Base-by-base conservation (phyloP, 2,329 filamentous ascomycete species). In the Paraphoma sp. region DNA sequence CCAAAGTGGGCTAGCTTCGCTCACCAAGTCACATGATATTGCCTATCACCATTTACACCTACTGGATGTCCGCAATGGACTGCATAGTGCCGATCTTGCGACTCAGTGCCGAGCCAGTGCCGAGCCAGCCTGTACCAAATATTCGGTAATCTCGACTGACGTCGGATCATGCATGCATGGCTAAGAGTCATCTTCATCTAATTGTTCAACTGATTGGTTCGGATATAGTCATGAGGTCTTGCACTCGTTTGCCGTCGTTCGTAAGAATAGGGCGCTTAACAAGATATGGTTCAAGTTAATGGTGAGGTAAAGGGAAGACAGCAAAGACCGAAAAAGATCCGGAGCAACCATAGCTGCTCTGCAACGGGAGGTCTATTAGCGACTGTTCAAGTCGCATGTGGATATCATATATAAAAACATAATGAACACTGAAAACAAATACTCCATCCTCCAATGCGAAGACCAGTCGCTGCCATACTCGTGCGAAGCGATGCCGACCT, bases 11-110 rank as follows among this genome's bases (percentile, higher is more conserved):
- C 29, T 33, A 46, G 43, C 17, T 2, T 9, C 9, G 11, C 48
- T 3, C 61, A 52, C 62, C 50, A 57, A 30, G 45, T 63, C 62
- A 65, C 59, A 54, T 65, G 62, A 52, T 41, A 3, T 7, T 9
- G 11, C 14, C 31, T 16, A 4, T 17, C 12, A 6, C 28, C 12
- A 36, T 4, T 17, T 10, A 3, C 16, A 28, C 28, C 14, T 31
- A 31, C 18, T 38, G 6, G 41, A 55, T 36, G 33, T 14, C 33
- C 33, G 9, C 33, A 3, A 3, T 2, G 23, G 23, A 23, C 23
- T 23, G 23, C 23, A 23, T 23, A 23, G 23, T 23, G 23, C 23
- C 23, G 23, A 23, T 5, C 23, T 23, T 23, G 23, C 2, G 23
- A 23, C 23, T 3, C 23, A 23, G 23, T 23, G 23, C 23, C 23